Base-by-base conservation (phyloP, 1,139 yeast species). In the Debaryomyces sp. region DNA sequence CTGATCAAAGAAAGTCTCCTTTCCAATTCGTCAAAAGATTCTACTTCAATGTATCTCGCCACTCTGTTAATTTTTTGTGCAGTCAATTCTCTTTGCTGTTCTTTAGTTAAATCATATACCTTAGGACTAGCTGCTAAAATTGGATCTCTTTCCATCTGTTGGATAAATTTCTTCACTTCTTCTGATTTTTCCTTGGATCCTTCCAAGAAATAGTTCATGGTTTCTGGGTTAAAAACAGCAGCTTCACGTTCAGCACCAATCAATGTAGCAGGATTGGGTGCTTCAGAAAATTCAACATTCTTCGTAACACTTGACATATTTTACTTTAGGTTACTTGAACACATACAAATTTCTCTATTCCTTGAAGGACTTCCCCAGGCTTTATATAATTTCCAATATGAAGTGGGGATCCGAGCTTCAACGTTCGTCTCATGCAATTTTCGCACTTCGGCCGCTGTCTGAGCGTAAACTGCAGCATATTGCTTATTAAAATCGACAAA, bases 111-210 rank as follows among this genome's bases (percentile, higher is more conserved):
- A 48, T 78, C 79, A 53, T 77, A 78, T 50, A 68, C 68, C 32
- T 63, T 59, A 4, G 77, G 64, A 43, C 67, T 67, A 3, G 73
- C 66, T 41, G 67, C 66, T 47, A 78, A 61, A 36, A 77, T 62
- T 2, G 83, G 82, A 55, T 78, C 83, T 55, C 82, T 66, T 60
- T 78, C 83, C 58, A 78, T 63, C 48, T 77, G 77, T 56, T 75
- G 79, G 57, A 71, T 58, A 44, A 77, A 53, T 15, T 57, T 52
- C 44, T 68, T 63, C 15, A 73, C 68, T 46, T 64, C 65, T 23
- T 67, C 66, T 24, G 79, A 66, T 23, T 63, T 64, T 37, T 70
- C 69, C 47, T 62, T 54, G 8, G 74, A 65, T 13, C 80, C 80
- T 62, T 78, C 83, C 52, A 78, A 63, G 54, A 78, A 78, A 44